Base-by-base conservation (phyloP, 352 stramenopile species). In the Peronospora belbahrii region DNA sequence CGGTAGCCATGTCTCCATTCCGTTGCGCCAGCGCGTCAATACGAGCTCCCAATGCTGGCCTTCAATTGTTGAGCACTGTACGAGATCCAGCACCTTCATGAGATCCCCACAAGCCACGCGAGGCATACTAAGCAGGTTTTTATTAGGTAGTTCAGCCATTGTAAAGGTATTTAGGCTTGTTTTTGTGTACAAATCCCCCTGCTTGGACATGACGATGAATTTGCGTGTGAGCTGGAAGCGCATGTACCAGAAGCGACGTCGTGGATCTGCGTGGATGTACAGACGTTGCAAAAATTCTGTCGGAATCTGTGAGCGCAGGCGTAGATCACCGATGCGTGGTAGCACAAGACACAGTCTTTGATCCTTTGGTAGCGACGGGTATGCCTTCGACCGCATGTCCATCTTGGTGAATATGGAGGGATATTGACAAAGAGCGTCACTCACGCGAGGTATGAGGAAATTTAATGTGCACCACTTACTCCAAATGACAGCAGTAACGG, bases 151-250 rank as follows among this genome's bases (percentile, higher is more conserved):
- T 15, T 85, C 63, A 2, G 45, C 36, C 13, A 72, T 48, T 6
- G 59, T 59, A 23, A 85, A 55, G 33, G 52, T 55, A 10, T 56
- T 46, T 9, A 54, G 40, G 35, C 50, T 54, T 8, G 33, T 70
- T 47, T 85, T 72, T 33, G 64, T 70, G 62, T 73, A 89, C 46
- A 89, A 38, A 36, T 89, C 68, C 14, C 77, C 77, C 37, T 74
- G 59, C 30, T 52, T 76, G 22, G 74, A 73, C 74, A 89, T 84
- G 49, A 87, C 72, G 48, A 89, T 70, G 39, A 89, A 89, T 42
- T 70, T 71, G 44, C 77, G 77, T 48, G 56, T 50, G 17, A 89
- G 41, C 20, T 78, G 42, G 40, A 89, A 89, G 19, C 61, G 61
- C 35, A 47, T 25, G 59, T 89, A 87, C 47, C 69, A 63, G 25